Evolutionary conservation across 129 eudicot genomes (phyloP).

Genomic region (Mikania micrantha): DNA sequence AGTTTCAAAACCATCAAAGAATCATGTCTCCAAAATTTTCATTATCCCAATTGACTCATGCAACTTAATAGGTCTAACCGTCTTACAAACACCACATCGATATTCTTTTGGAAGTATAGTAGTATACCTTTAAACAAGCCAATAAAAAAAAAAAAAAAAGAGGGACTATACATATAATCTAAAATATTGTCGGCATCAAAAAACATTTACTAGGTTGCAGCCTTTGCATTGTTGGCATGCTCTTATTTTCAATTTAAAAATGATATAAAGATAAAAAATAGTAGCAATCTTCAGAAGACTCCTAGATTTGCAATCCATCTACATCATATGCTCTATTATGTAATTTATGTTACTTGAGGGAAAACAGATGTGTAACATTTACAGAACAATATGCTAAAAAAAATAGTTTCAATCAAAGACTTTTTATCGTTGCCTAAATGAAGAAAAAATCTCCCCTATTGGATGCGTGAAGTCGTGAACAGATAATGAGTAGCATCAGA

Average conservation of each 20-base stretch:
- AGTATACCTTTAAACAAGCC: not conserved
- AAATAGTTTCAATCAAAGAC: not conserved
- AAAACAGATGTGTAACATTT: not conserved
- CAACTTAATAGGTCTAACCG: not conserved
- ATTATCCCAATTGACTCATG: slow-evolving; percentile 1
- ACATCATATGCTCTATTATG: not conserved
- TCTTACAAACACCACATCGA: no score
- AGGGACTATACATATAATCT: not conserved
- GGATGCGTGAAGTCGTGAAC: not conserved
- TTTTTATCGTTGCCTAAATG: not conserved
- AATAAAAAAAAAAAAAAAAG: no score
- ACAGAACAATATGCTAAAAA: not conserved
- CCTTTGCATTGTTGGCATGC: not conserved
- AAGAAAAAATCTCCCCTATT: not conserved
- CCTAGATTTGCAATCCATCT: not conserved
- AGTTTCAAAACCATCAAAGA: not conserved
- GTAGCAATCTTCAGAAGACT: not conserved
- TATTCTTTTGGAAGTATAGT: no score
- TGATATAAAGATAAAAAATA: not conserved
- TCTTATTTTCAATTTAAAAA: not conserved
- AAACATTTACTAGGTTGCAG: not conserved
- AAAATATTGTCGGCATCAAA: not conserved
- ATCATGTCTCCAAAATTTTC: not conserved
- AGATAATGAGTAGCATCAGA: not conserved
- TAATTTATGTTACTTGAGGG: not conserved